Base-by-base conservation (phyloP, 1,284 basidiomycete species). In the Cystobasidium slooffiae region DNA sequence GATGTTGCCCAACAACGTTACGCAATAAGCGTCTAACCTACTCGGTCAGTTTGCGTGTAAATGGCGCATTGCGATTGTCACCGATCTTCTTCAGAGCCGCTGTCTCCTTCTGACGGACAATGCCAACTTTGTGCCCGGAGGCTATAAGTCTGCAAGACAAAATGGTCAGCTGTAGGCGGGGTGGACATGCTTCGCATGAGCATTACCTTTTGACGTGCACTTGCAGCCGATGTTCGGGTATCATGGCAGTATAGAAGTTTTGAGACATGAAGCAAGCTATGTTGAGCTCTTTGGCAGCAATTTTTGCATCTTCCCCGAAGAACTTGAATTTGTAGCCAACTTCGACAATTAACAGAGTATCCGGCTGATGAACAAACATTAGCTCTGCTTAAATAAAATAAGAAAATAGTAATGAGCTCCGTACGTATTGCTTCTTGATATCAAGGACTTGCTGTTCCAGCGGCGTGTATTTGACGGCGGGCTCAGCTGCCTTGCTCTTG, bases 61-160 rank as follows among this genome's bases (percentile, higher is more conserved):
- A 99, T 0, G 92, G 89, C 0, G 88, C 86, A 79, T 90, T 92
- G 62, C 89, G 86, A 76, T 90, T 95, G 72, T 93, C 91, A 72
- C 93, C 87, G 3, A 87, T 89, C 81, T 95, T 97, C 84, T 99
- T 98, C 68, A 99, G 85, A 0, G 96, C 96, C 0, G 96, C 93
- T 0, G 96, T 98, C 83, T 99, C 96, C 3, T 87, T 88, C 82
- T 98, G 96, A n/a, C 90, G 87, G 0, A 97, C 89, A 12, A 99
- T 88, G 10, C 96, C 96, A 63, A 99, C 87, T 88, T 93, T 92
- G 81, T 94, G 86, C 0, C 95, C 95, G 68, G 89, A 87, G 0
- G 91, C 89, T 53, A 98, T 86, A 44, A 98, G 86, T 77, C 92
- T 94, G 64, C 5, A 14, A 16, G 65, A 43, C 20, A 22, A 1